Evolutionary conservation across 179 eudicot species (phyloP).

Genomic region (Carnegiea gigantea): DNA sequence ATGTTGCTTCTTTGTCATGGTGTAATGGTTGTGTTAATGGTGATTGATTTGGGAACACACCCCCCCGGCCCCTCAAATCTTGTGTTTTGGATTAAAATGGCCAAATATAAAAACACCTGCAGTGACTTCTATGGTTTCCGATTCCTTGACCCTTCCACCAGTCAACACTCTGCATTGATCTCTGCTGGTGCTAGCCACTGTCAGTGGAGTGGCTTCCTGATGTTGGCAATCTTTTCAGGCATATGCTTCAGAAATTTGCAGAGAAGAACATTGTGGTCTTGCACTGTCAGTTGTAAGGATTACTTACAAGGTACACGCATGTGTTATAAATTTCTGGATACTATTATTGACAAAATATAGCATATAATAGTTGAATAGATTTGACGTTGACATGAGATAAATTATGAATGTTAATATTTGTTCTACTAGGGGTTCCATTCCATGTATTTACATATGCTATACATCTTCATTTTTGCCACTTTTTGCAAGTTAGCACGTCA

Average conservation of each 20-base stretch:
- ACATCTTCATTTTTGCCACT: not conserved
- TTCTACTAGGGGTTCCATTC: not conserved
- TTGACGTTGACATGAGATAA: not conserved
- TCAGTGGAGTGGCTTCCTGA: too few species aligned
- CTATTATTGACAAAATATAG: not conserved
- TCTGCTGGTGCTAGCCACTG: too few species aligned
- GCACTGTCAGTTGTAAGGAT: slow-evolving; percentile 3
- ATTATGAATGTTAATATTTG: not conserved
- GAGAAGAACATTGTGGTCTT: not conserved
- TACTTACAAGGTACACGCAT: not conserved
- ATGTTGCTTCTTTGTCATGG: too few species aligned
- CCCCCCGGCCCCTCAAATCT: too few species aligned
- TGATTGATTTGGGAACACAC: too few species aligned
- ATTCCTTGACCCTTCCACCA: too few species aligned
- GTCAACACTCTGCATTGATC: too few species aligned
- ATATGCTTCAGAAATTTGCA: not conserved
- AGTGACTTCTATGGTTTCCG: too few species aligned
- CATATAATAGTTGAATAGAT: not conserved
- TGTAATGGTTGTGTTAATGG: too few species aligned
- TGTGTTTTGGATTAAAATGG: too few species aligned
- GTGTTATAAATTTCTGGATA: not conserved
- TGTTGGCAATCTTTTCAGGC: too few species aligned
- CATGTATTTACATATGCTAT: not conserved
- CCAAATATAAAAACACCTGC: too few species aligned
- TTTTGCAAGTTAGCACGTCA: slow-evolving; percentile 1